phyloP scores from a whole-genome alignment of 2,329 filamentous ascomycete genomes.

The Botrytis hyacinthi region DNA sequence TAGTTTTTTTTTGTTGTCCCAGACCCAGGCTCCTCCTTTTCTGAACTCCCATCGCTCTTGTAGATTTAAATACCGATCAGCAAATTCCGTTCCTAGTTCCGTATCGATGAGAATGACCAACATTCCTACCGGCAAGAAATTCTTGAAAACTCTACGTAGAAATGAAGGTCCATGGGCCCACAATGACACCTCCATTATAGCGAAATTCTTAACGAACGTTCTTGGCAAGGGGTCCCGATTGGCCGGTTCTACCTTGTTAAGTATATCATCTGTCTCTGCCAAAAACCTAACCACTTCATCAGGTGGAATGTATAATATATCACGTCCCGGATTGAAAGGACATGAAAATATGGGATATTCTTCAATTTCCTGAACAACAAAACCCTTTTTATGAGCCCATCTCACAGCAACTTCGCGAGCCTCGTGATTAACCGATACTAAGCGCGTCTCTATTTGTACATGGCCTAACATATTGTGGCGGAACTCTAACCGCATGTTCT shows the following conservation, averaged over 20 bases:
- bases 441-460: not conserved
- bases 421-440: not conserved
- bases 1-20: no score
- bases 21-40: not conserved
- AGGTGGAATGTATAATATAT: not conserved
- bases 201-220: not conserved
- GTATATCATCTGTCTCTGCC: no score
- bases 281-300: rapidly evolving
- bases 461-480: not conserved
- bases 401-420: not conserved
- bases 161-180: no score
- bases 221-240: no score
- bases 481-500: not conserved
- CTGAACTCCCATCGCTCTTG: not conserved
- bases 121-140: no score
- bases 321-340: not conserved
- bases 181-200: not conserved
- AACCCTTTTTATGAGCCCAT: not conserved
- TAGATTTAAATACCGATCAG: not conserved
- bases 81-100: no score
- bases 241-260: no score
- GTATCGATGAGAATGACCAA: not conserved
- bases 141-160: no score
- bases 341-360: not conserved
- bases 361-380: not conserved